Evolutionary conservation across 768 basidiomycete species (phyloP).

Genomic region (Rhizopogon vulgaris): DNA sequence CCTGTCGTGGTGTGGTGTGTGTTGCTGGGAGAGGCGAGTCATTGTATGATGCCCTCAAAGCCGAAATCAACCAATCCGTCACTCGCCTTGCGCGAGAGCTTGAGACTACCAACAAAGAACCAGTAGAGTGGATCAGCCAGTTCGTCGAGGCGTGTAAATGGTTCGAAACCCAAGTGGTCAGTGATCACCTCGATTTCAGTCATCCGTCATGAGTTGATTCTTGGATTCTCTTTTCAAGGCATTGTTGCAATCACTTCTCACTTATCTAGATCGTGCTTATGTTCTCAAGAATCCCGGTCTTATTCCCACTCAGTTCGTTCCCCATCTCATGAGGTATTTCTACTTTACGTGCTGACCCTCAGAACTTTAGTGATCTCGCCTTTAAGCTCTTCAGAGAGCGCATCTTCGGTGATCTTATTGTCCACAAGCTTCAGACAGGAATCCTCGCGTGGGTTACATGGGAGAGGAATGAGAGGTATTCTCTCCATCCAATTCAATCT

Average conservation of each 20-base stretch:
- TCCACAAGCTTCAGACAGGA: conserved; percentile 36
- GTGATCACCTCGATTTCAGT: conserved; percentile 18
- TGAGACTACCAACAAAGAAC: conserved; percentile 12
- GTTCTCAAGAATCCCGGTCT: conserved; percentile 35
- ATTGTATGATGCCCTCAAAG: conserved; percentile 51
- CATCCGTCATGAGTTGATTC: neutral
- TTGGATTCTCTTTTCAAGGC: conserved; percentile 29
- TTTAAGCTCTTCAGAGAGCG: conserved; percentile 43
- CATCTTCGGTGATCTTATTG: conserved; percentile 47
- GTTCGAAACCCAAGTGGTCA: conserved; percentile 62
- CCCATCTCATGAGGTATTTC: neutral
- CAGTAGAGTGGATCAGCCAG: conserved; percentile 49
- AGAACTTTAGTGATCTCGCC: conserved; percentile 47
- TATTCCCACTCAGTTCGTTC: conserved; percentile 40
- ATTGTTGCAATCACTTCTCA: conserved; percentile 55
- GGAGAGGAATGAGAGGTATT: conserved; percentile 44
- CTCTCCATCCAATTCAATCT: neutral
- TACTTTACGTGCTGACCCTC: neutral
- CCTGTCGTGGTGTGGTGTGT: conserved; percentile 51
- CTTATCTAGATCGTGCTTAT: conserved; percentile 69
- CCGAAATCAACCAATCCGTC: conserved; percentile 56
- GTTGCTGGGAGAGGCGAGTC: conserved; percentile 48
- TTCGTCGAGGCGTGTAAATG: conserved; percentile 54
- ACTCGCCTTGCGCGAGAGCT: conserved; percentile 36
- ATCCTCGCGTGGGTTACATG: conserved; percentile 45